These are phyloP conservation scores for Salvia sclarea DNA, from an alignment of 305 asterid genomes.

Conservation along the genomic window DNA sequence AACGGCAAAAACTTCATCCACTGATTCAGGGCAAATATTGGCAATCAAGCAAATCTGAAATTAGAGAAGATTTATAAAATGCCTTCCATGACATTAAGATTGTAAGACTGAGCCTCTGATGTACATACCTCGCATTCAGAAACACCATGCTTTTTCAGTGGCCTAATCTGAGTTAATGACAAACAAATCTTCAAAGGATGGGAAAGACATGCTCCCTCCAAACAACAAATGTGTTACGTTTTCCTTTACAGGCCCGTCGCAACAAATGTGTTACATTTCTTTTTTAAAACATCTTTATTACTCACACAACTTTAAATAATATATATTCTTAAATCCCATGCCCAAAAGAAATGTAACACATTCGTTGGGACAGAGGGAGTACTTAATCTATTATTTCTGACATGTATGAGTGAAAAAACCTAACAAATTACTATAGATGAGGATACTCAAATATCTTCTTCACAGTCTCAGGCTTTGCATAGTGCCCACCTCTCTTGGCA, in stretches of 20 bases:
- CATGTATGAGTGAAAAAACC: background rate
- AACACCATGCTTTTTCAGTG: conserved; percentile 69
- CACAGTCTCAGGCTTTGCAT: conserved; percentile 54
- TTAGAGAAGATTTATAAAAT: conserved; percentile 23
- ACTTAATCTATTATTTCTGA: conserved; percentile 16
- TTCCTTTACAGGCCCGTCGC: too few relatives aligned
- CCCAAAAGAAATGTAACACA: too few relatives aligned
- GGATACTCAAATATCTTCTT: conserved; percentile 80
- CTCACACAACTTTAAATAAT: too few relatives aligned
- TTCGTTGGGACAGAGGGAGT: too few relatives aligned
- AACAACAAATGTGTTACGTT: too few relatives aligned
- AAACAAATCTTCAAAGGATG: conserved; percentile 34
- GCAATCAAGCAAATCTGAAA: conserved; percentile 79
- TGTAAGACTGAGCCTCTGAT: conserved; percentile 15
- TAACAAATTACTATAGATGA: conserved; percentile 24
- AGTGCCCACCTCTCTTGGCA: conserved; percentile 63
- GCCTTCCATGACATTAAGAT: conserved; percentile 20
- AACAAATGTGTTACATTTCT: too few relatives aligned
- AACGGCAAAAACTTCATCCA: conserved; percentile 80
- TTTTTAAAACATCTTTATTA: too few relatives aligned
- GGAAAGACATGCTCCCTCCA: too few relatives aligned
- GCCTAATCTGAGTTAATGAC: conserved; percentile 61
- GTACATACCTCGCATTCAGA: conserved; percentile 73
- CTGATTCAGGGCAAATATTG: conserved; percentile 67
- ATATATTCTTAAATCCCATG: too few relatives aligned